Evolutionary conservation across 164 flowering plant species (phyloP).

Genomic region (Dillenia turbinata): DNA sequence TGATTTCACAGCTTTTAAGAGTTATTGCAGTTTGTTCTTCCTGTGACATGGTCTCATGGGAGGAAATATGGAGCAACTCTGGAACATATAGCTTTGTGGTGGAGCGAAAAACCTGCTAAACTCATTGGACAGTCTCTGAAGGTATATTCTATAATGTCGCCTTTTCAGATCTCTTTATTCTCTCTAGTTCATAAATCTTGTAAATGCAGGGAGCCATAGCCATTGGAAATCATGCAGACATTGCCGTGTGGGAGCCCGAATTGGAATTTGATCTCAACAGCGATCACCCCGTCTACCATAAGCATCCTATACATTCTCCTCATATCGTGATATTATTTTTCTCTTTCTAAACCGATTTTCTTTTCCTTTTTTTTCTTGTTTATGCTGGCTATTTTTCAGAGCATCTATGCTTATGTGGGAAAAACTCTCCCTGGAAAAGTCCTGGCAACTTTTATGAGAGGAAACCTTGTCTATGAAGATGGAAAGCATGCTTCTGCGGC

Average conservation of each 20-base stretch:
- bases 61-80: slow-evolving; percentile 67
- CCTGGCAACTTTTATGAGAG: slow-evolving; percentile 81
- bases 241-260: slow-evolving; percentile 96
- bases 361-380: not conserved
- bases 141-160: slow-evolving; percentile 28
- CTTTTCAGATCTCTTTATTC: not conserved
- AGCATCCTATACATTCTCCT: slow-evolving; percentile 62
- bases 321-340: not conserved
- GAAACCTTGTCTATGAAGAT: slow-evolving; percentile 71
- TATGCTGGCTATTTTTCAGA: slow-evolving; percentile 24
- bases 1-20: not conserved
- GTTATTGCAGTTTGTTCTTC: slow-evolving; percentile 83
- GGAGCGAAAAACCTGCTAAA: slow-evolving; percentile 95
- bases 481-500: slow-evolving; percentile 79
- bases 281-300: slow-evolving; percentile 47
- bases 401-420: slow-evolving; percentile 88
- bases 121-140: slow-evolving; percentile 75
- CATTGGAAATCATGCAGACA: slow-evolving; percentile 82
- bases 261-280: slow-evolving; percentile 58
- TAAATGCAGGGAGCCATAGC: slow-evolving; percentile 71
- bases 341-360: too few species aligned
- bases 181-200: not conserved
- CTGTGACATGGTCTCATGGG: slow-evolving; percentile 92
- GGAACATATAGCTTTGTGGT: slow-evolving; percentile 74
- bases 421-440: slow-evolving; percentile 73